phyloP scores from a whole-genome alignment of 768 basidiomycete species.

The Sutorius australiensis region DNA sequence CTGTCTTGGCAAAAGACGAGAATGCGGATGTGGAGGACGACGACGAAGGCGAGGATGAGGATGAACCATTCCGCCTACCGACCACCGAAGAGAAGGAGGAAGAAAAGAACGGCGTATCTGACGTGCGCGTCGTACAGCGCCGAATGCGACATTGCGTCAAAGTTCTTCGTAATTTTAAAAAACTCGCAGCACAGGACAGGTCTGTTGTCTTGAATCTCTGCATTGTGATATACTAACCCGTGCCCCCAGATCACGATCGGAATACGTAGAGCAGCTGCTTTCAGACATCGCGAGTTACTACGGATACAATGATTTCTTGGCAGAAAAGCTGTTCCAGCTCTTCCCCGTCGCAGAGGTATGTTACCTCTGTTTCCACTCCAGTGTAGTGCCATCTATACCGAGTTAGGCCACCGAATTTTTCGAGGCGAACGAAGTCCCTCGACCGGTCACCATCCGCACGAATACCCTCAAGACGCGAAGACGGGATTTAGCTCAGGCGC shows the following conservation, averaged over 20 bases:
- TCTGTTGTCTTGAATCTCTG: slow-evolving; percentile 8
- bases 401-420: slow-evolving; percentile 93
- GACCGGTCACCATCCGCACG: slow-evolving; percentile 96
- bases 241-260: slow-evolving; percentile 68
- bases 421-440: slow-evolving; percentile 92
- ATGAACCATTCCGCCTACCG: slow-evolving; percentile 57
- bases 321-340: slow-evolving; percentile 90
- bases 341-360: slow-evolving; percentile 89
- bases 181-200: slow-evolving; percentile 64
- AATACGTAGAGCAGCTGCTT: slow-evolving; percentile 85
- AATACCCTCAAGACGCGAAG: slow-evolving; percentile 93
- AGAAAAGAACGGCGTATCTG: slow-evolving; percentile 66
- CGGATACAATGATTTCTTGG: slow-evolving; percentile 94
- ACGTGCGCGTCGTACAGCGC: slow-evolving; percentile 70
- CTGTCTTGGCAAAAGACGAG: slow-evolving; percentile 44
- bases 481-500: slow-evolving; percentile 88
- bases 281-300: slow-evolving; percentile 93
- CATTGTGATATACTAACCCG: slow-evolving; percentile 4
- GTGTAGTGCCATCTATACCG: not conserved
- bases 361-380: not conserved
- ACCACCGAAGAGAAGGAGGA: slow-evolving; percentile 68
- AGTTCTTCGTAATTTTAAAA: slow-evolving; percentile 69
- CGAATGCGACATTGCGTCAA: slow-evolving; percentile 77
- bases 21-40: slow-evolving; percentile 40
- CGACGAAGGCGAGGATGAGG: slow-evolving; percentile 32